Evolutionary conservation across 2,329 filamentous ascomycete species (phyloP).

Genomic region (Penicillium digitatum): DNA sequence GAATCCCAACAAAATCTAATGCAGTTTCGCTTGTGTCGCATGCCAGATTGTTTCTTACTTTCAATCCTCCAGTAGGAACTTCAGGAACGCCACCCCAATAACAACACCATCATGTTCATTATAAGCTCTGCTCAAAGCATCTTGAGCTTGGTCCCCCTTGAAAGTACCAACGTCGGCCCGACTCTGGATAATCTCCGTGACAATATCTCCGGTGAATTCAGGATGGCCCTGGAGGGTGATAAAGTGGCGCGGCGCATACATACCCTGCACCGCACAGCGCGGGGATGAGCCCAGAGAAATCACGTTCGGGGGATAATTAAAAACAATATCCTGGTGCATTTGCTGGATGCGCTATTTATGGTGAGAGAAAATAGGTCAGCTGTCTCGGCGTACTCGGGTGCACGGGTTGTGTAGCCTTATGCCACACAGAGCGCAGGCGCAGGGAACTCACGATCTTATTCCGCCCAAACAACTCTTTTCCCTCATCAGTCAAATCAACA

Average conservation of each 20-base stretch:
- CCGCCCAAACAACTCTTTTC: slow-evolving; percentile 66
- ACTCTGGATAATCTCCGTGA: slow-evolving; percentile 62
- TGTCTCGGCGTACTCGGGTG: not conserved
- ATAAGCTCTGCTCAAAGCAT: slow-evolving; percentile 62
- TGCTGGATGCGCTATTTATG: slow-evolving; percentile 58
- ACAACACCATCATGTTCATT: slow-evolving; percentile 74
- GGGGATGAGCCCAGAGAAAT: slow-evolving; percentile 62
- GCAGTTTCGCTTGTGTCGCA: not conserved
- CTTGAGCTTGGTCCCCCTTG: slow-evolving; percentile 62
- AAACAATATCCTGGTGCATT: slow-evolving; percentile 80
- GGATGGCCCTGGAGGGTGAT: slow-evolving; percentile 84
- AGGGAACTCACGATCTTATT: slow-evolving; percentile 54
- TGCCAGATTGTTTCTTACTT: not conserved
- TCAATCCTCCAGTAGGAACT: slow-evolving; percentile 62
- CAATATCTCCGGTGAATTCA: slow-evolving; percentile 71
- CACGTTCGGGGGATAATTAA: slow-evolving; percentile 58
- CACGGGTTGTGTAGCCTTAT: not conserved
- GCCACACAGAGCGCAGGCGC: not conserved
- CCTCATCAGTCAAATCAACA: slow-evolving; percentile 63
- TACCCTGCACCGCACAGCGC: slow-evolving; percentile 71
- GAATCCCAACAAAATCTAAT: not conserved
- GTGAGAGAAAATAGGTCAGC: not conserved
- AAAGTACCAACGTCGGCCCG: slow-evolving; percentile 67
- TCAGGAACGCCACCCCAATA: slow-evolving; percentile 69
- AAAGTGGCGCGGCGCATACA: slow-evolving; percentile 63